Evolutionary conservation across 1,284 basidiomycete species (phyloP).

Genomic region (Boletus semigastroideus): DNA sequence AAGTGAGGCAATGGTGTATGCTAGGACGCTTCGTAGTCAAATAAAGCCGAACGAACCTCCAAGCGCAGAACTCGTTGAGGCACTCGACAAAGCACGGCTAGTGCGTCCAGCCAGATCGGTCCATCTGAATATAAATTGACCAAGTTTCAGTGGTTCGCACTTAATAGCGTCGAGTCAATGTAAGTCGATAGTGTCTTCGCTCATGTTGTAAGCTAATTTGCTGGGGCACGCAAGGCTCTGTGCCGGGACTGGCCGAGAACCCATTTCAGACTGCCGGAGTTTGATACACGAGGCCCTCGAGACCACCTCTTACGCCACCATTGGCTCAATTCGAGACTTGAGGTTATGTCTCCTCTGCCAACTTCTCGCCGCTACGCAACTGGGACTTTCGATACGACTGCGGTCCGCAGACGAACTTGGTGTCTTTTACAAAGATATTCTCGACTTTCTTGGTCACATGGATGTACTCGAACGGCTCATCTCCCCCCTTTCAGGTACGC

Average conservation of each 20-base stretch:
- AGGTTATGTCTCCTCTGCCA: constrained; percentile 38
- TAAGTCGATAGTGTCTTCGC: constrained; percentile 21
- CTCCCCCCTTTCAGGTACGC: constrained; percentile 40
- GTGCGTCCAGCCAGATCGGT: constrained; percentile 27
- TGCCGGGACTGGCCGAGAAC: constrained; percentile 39
- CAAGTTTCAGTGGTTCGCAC: constrained; percentile 37
- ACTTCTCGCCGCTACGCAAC: constrained; percentile 33
- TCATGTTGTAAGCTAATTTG: constrained; percentile 4
- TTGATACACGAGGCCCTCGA: constrained; percentile 32
- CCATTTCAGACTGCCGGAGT: constrained; percentile 35
- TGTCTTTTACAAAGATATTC: constrained; percentile 36
- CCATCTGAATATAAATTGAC: constrained; percentile 11
- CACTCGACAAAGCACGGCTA: constrained; percentile 39
- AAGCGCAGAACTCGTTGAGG: constrained; percentile 28
- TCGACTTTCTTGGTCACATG: constrained; percentile 34
- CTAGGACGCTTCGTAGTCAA: constrained; percentile 27
- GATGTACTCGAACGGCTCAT: constrained; percentile 39
- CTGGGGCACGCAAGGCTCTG: constrained; percentile 35
- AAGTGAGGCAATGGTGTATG: constrained; percentile 36
- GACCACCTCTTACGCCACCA: constrained; percentile 24
- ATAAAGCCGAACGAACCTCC: constrained; percentile 29
- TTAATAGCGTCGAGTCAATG: constrained; percentile 42
- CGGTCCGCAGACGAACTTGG: constrained; percentile 29
- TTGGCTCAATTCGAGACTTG: constrained; percentile 32
- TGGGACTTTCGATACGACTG: constrained; percentile 34